Evolutionary conservation across 345 rosid genomes (phyloP).

Genomic region (Arabis hirsuta): DNA sequence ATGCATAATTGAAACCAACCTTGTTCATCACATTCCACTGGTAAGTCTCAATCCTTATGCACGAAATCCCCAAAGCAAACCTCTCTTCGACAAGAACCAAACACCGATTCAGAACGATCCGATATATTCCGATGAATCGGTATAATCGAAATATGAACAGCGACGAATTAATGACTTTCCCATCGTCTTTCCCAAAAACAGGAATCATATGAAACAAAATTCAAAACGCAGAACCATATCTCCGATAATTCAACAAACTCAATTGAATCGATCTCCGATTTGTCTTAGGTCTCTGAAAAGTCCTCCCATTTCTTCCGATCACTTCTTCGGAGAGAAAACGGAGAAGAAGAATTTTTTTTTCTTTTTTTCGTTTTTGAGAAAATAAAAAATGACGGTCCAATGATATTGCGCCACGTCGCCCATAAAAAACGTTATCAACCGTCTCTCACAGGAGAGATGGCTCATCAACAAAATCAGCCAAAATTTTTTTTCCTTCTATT

Average conservation of each 20-base stretch:
- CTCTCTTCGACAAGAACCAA: constrained; percentile 83
- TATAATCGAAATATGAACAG: constrained; percentile 78
- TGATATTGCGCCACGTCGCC: no score
- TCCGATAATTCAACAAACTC: constrained; percentile 75
- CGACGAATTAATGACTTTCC: constrained; percentile 71
- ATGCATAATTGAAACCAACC: constrained; percentile 11
- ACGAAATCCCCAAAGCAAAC: constrained; percentile 59
- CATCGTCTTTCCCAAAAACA: constrained; percentile 63
- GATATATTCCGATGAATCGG: no score
- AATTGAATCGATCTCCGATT: constrained; percentile 60
- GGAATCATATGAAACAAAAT: constrained; percentile 80
- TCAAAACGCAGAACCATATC: constrained; percentile 93
- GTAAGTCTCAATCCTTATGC: constrained; percentile 50
- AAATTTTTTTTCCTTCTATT: no score
- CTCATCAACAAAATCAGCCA: no score
- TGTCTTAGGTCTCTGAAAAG: constrained; percentile 82
- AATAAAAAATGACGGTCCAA: no score
- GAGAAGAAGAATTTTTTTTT: no score
- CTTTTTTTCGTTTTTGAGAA: no score
- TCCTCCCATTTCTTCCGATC: constrained; percentile 75
- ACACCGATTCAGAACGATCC: no score
- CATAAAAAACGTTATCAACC: no score
- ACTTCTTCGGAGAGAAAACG: constrained; percentile 51
- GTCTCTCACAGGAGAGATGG: no score
- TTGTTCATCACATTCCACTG: constrained; percentile 44